These are phyloP conservation scores for Hymenoscyphus repandus DNA, from an alignment of 2,329 filamentous ascomycete species.

Conservation along the genomic window DNA sequence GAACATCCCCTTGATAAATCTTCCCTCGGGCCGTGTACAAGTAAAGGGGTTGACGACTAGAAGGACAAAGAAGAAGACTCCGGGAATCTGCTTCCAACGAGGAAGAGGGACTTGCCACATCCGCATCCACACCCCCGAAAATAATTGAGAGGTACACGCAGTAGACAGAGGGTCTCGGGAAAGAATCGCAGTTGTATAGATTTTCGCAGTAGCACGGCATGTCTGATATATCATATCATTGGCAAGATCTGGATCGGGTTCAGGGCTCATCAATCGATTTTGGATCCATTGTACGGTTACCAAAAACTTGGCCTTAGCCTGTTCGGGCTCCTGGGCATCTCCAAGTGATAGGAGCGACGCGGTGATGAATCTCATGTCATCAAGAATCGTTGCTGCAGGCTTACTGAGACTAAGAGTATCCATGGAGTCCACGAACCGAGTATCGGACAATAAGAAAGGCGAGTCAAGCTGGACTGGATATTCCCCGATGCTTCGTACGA, in stretches of 20 bases:
- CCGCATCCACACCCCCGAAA: conserved; percentile 41
- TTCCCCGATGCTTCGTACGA: conserved; percentile 8
- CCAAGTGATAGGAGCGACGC: conserved; percentile 38
- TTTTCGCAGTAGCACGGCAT: conserved; percentile 40
- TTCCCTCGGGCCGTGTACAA: conserved; percentile 14
- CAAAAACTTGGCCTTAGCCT: conserved; percentile 27
- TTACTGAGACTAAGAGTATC: conserved; percentile 41
- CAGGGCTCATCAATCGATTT: conserved; percentile 31
- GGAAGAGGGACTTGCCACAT: conserved; percentile 43
- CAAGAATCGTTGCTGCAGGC: conserved; percentile 44
- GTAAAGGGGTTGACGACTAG: conserved; percentile 13
- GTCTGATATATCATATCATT: conserved; percentile 35
- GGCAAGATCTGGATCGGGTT: conserved; percentile 1
- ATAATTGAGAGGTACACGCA: conserved; percentile 36
- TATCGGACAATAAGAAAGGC: conserved; percentile 23
- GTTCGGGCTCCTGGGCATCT: conserved; percentile 24
- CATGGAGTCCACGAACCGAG: conserved; percentile 19
- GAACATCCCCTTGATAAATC: conserved; percentile 21
- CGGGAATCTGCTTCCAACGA: conserved; percentile 42
- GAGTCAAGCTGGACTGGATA: conserved; percentile 24
- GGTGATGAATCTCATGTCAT: conserved; percentile 46
- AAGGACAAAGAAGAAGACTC: conserved; percentile 32
- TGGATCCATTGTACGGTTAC: conserved; percentile 38
- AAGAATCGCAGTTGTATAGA: conserved; percentile 44
- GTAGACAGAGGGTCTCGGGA: conserved; percentile 38